Percentiles rank a stretch among this genome's conserved stretches.
Evolutionary conservation across 805 yeast species (phyloP).

Genomic region (Kluyveromyces dobzhanskii): DNA sequence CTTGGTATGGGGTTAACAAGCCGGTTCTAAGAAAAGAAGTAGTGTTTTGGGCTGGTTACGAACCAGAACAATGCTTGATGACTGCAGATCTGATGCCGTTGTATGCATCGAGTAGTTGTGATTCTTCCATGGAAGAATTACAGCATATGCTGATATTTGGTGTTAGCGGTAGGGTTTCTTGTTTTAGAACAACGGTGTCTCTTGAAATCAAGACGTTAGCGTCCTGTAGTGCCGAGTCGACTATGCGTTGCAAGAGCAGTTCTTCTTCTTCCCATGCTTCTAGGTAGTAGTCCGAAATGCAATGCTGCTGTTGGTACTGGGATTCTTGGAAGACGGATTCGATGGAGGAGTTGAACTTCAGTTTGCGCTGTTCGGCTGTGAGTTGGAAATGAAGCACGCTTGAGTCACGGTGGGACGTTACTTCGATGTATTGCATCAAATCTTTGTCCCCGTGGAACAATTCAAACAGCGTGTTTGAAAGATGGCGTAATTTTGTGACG

Average conservation of each 20-base stretch:
- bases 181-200: constrained; percentile 54
- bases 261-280: constrained; percentile 41
- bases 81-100: constrained; percentile 28
- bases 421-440: constrained; percentile 34
- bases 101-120: constrained; percentile 39
- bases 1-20: too few relatives aligned
- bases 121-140: constrained; percentile 37
- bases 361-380: constrained; percentile 32
- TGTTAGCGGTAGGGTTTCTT: constrained; percentile 62
- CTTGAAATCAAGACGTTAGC: constrained; percentile 58
- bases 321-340: constrained; percentile 22
- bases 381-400: constrained; percentile 66
- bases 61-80: too few relatives aligned
- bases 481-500: constrained; percentile 31
- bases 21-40: too few relatives aligned
- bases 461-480: constrained; percentile 33
- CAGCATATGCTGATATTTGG: constrained; percentile 51
- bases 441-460: constrained; percentile 33
- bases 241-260: constrained; percentile 55
- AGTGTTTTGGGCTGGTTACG: too few relatives aligned
- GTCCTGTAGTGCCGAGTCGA: constrained; percentile 44
- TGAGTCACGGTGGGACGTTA: constrained; percentile 51
- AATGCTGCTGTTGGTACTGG: constrained; percentile 24
- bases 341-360: constrained; percentile 20
- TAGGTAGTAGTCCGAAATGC: constrained; percentile 26